A percentile compares a stretch with the other conserved stretches of the same genome.
These are phyloP conservation scores for Daldinia grandis DNA, from an alignment of 495 filamentous ascomycete genomes.

Conservation along the genomic window DNA sequence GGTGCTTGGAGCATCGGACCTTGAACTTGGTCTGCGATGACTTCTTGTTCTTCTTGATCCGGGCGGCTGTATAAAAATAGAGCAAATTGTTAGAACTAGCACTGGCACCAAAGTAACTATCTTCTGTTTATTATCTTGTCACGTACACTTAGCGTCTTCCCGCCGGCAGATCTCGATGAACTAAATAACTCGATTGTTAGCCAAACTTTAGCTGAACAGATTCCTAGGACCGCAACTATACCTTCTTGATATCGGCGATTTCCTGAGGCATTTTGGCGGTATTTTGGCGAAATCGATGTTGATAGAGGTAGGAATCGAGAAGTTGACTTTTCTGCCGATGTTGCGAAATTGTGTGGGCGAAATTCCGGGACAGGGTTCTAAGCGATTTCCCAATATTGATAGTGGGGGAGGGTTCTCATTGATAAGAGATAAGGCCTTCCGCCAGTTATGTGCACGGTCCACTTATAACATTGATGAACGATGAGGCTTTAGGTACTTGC, in stretches of 20 bases:
- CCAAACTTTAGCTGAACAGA: neutral
- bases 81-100: conserved; percentile 49
- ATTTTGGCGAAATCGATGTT: conserved; percentile 35
- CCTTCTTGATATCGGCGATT: conserved; percentile 97
- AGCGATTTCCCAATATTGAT: conserved; percentile 35
- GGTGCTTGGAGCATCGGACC: conserved; percentile 92
- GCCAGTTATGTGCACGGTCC: conserved; percentile 3
- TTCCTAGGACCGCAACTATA: conserved; percentile 34
- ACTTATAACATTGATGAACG: neutral
- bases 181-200: conserved; percentile 58
- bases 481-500: neutral
- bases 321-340: conserved; percentile 36
- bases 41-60: conserved; percentile 95
- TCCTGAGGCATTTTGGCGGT: conserved; percentile 87
- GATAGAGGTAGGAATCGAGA: conserved; percentile 38
- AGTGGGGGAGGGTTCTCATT: conserved; percentile 24
- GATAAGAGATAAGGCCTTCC: conserved; percentile 31
- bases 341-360: conserved; percentile 49
- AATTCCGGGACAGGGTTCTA: conserved; percentile 39
- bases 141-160: conserved; percentile 96
- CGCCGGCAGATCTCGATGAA: conserved; percentile 99
- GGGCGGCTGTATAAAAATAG: conserved; percentile 72
- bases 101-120: neutral
- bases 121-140: conserved; percentile 14
- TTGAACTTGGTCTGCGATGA: conserved; percentile 98